Conservation (phyloP, 2,329 filamentous ascomycete genomes). For the Penicillium sp. region DNA sequence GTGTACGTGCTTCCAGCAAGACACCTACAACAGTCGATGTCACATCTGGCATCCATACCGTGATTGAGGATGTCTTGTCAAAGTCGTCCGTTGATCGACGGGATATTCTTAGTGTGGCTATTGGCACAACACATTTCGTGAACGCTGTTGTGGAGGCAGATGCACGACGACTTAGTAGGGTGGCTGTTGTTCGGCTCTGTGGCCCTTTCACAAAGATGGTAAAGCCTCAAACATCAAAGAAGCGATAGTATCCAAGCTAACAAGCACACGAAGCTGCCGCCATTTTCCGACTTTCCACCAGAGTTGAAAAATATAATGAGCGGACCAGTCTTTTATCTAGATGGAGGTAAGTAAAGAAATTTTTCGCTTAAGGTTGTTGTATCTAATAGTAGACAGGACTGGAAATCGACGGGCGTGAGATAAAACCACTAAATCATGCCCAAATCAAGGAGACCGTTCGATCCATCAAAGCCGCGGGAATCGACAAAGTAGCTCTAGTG, state of each 20-base stretch:
- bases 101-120: slow-evolving; percentile 47
- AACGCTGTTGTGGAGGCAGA: slow-evolving; percentile 55
- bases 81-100: slow-evolving; percentile 28
- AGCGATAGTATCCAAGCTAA: slow-evolving; percentile 11
- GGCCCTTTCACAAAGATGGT: slow-evolving; percentile 45
- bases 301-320: neutral
- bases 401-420: neutral
- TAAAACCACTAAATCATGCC: neutral
- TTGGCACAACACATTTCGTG: slow-evolving; percentile 56
- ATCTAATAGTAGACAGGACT: neutral
- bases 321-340: neutral
- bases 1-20: slow-evolving; percentile 35
- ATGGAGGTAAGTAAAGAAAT: neutral
- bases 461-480: slow-evolving; percentile 37
- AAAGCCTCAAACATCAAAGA: neutral
- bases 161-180: slow-evolving; percentile 49
- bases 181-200: slow-evolving; percentile 55
- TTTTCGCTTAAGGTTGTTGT: neutral
- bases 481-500: slow-evolving; percentile 53
- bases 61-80: neutral
- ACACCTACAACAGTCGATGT: slow-evolving; percentile 37
- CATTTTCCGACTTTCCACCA: neutral
- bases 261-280: neutral
- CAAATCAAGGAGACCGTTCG: neutral
- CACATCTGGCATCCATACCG: neutral